A percentile compares a stretch with the other conserved stretches of the same genome.
Conservation (phyloP, 768 basidiomycete species). For the Lactifluus subvellereus region DNA sequence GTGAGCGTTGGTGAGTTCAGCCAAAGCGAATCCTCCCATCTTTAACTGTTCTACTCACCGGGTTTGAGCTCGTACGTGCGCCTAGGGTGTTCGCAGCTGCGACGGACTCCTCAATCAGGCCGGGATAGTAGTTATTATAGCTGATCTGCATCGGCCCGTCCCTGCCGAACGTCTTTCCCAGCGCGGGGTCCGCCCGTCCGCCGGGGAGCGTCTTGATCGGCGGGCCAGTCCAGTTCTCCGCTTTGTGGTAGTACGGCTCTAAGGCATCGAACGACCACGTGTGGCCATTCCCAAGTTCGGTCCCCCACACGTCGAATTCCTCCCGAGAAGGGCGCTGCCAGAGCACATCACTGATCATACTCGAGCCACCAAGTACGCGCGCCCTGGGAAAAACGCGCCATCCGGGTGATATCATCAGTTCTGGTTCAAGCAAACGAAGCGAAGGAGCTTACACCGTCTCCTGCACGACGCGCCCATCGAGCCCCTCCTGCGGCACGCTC, state of each 20-base stretch:
- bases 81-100: constrained; percentile 19
- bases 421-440: neutral
- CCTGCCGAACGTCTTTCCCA: constrained; percentile 7
- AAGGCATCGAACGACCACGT: constrained; percentile 20
- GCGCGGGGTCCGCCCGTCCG: constrained; percentile 4
- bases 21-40: neutral
- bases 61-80: constrained; percentile 13
- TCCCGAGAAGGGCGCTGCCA: constrained; percentile 23
- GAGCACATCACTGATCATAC: constrained; percentile 24
- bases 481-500: constrained; percentile 21
- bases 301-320: constrained; percentile 22
- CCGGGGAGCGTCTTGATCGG: constrained; percentile 17
- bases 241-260: constrained; percentile 20
- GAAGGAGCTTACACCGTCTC: constrained; percentile 16
- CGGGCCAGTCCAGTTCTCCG: constrained; percentile 22
- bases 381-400: neutral
- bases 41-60: constrained; percentile 2
- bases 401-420: neutral
- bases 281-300: constrained; percentile 17
- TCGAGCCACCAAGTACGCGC: constrained; percentile 21
- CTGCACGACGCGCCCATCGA: constrained; percentile 17
- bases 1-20: neutral
- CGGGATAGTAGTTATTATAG: constrained; percentile 23
- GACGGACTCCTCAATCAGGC: constrained; percentile 19
- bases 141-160: constrained; percentile 21